These are phyloP conservation scores for Pseudogymnoascus verrucosus DNA, from an alignment of 2,329 filamentous ascomycete genomes.

Conservation along the genomic window DNA sequence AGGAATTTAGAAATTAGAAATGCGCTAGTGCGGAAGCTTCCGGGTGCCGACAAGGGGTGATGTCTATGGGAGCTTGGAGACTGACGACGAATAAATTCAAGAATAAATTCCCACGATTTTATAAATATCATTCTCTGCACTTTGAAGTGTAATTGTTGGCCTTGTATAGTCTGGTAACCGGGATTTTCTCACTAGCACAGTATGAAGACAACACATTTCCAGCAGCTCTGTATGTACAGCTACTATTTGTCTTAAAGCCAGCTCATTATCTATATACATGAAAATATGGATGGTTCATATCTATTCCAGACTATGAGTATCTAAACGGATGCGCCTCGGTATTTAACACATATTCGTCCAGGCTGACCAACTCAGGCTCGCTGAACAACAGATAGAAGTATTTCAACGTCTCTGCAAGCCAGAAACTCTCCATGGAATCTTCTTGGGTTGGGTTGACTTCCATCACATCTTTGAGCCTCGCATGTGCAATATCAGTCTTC, in stretches of 20 bases:
- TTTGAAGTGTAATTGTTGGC: neutral
- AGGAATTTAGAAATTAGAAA: slow-evolving; percentile 4
- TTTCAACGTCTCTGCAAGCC: slow-evolving; percentile 57
- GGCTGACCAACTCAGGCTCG: slow-evolving; percentile 43
- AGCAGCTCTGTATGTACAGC: neutral
- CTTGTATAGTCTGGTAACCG: neutral
- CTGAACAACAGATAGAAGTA: slow-evolving; percentile 49
- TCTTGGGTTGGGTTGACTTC: slow-evolving; percentile 21
- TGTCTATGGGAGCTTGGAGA: neutral
- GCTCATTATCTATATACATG: neutral
- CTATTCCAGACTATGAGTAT: slow-evolving; percentile 10
- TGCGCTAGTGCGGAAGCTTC: slow-evolving; percentile 10
- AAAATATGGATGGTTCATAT: neutral
- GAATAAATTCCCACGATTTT: neutral
- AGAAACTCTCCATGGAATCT: slow-evolving; percentile 49
- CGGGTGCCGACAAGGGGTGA: neutral
- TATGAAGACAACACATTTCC: neutral
- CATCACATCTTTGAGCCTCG: slow-evolving; percentile 35
- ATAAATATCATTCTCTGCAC: neutral
- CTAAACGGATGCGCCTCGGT: slow-evolving; percentile 27
- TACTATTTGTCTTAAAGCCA: neutral
- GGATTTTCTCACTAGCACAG: neutral
- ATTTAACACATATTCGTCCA: slow-evolving; percentile 52
- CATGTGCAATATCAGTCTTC: slow-evolving; percentile 35
- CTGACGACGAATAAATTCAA: neutral